A percentile compares a stretch with the other conserved stretches of the same genome.
These are phyloP conservation scores for Groenewaldozyma tartarivorans DNA, from an alignment of 805 yeast species.

Conservation along the genomic window DNA sequence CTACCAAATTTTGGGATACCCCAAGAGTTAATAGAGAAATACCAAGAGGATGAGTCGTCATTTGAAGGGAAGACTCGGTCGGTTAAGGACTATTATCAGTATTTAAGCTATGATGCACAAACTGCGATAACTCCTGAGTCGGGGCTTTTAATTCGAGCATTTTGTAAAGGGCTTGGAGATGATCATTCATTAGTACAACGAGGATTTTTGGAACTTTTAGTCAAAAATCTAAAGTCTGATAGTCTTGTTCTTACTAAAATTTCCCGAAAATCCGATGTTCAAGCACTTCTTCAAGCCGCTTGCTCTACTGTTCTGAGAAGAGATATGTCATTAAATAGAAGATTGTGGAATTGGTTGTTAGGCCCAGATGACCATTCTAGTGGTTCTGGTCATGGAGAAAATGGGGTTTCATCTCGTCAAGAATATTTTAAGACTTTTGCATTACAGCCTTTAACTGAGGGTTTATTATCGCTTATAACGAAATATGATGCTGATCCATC, in stretches of 20 bases:
- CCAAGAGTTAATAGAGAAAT: not conserved
- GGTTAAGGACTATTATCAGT: conserved; percentile 20
- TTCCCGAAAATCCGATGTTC: conserved; percentile 44
- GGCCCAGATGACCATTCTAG: conserved; percentile 34
- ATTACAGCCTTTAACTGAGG: conserved; percentile 37
- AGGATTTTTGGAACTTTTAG: conserved; percentile 77
- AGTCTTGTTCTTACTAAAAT: conserved; percentile 45
- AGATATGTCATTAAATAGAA: conserved; percentile 90
- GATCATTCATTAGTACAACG: conserved; percentile 67
- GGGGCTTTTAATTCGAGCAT: conserved; percentile 66
- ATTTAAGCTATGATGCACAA: conserved; percentile 42
- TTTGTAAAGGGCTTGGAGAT: conserved; percentile 59
- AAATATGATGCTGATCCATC: conserved; percentile 23
- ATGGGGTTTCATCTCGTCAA: conserved; percentile 26
- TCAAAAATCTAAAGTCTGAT: conserved; percentile 55
- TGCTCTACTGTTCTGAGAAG: conserved; percentile 61
- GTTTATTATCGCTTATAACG: conserved; percentile 40
- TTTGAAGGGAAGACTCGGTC: conserved; percentile 22
- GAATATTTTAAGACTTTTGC: conserved; percentile 59
- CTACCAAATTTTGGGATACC: conserved; percentile 45
- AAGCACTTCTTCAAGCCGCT: conserved; percentile 50
- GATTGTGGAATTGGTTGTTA: conserved; percentile 87
- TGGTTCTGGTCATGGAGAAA: conserved; percentile 5
- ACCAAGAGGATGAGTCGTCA: not conserved
- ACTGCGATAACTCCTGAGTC: conserved; percentile 67